Base-by-base conservation (phyloP, 169 alveolate genomes). In the Amoebophrya sp. region DNA sequence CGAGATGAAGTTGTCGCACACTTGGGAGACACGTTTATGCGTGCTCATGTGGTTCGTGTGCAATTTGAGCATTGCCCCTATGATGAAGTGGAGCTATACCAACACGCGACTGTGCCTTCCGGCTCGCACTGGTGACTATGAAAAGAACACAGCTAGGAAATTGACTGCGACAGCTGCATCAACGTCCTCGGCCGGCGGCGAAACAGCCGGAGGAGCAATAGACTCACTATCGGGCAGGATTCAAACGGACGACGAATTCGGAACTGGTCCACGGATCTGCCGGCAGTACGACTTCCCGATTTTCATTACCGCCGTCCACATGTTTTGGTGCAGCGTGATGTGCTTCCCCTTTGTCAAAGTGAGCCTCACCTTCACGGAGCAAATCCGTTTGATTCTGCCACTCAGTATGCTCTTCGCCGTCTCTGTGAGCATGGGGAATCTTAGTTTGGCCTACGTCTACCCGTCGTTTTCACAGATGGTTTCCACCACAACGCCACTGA, bases 381-480 rank as follows among this genome's bases (percentile, higher is more conserved):
- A 41, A 12, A 12, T 41, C 23, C 54, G 54, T 2, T 12, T 41
- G 54, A n/a, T n/a, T n/a, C n/a, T n/a, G n/a, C n/a, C n/a, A 7
- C 83, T 66, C 7, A 25, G 32, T 3, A 2, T 66, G 39, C 29
- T 66, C 32, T 66, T 66, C 35, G 83, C 83, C 7, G 32, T 66
- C 0, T 66, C 83, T 0, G 83, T 66, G 39, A 25, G 83, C 32
- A 66, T 66, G 83, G 83, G 83, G 32, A 66, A 66, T 66, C 38
- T 66, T 2, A n/a, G 39, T 18, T n/a, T 66, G 83, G 83, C 18
- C 35, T 66, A 66, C 35, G 83, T 66, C 35, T 66, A 66, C 18
- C 83, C 83, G 35, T 66, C 83, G 83, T 66, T 66, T 25, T 66
- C 83, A n/a, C 83, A 66, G 83, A 66, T 66, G 83, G 35, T 66